phyloP scores from a whole-genome alignment of 768 basidiomycete genomes.

The Amanita inopinata region DNA sequence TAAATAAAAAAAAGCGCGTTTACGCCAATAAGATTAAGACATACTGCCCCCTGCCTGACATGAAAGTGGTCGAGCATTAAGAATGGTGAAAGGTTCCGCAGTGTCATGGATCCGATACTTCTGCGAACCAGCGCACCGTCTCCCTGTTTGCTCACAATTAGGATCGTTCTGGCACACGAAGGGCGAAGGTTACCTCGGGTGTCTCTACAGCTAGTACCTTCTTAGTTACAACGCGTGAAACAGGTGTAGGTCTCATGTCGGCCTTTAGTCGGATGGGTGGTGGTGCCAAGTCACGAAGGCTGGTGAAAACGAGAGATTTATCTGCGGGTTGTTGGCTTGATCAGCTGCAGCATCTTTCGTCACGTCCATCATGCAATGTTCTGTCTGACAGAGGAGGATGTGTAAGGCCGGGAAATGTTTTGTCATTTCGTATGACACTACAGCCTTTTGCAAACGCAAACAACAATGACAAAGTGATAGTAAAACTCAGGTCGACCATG shows the following conservation, averaged over 20 bases:
- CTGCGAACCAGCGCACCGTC: conserved; percentile 77
- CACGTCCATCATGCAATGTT: no score
- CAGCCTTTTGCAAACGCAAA: no score
- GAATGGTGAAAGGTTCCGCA: conserved; percentile 85
- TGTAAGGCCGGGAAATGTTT: no score
- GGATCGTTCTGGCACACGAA: conserved; percentile 6
- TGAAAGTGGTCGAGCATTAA: conserved; percentile 84
- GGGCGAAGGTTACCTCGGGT: conserved; percentile 41
- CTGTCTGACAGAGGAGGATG: not conserved
- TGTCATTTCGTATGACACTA: no score
- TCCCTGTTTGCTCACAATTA: no score
- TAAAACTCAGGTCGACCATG: conserved; percentile 20
- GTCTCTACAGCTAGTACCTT: conserved; percentile 71
- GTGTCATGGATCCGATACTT: conserved; percentile 66
- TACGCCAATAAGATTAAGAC: no score
- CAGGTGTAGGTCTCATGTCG: conserved; percentile 21
- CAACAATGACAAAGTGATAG: no score
- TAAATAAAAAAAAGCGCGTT: not conserved
- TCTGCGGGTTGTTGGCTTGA: conserved; percentile 1
- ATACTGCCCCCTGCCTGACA: conserved; percentile 56
- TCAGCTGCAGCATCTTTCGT: conserved; percentile 3
- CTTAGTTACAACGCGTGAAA: conserved; percentile 66
- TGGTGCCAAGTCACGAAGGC: not conserved
- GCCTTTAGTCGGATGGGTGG: not conserved
- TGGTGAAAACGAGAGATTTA: no score